phyloP scores from a whole-genome alignment of 805 yeast genomes.

The Metschnikowia anglica region DNA sequence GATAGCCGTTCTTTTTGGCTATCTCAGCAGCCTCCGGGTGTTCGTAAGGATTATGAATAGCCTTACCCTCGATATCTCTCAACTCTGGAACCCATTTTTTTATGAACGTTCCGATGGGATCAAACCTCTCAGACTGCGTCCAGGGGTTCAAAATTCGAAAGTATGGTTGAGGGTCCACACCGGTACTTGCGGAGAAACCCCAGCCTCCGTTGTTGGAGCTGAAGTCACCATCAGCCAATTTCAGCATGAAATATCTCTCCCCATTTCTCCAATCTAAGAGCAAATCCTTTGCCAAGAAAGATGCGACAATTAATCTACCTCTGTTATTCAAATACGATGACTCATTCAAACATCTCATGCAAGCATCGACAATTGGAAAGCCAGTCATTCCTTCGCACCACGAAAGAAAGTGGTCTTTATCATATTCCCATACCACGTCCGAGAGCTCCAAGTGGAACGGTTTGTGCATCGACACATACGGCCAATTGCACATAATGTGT shows the following conservation, averaged over 20 bases:
- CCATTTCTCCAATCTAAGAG: conserved; percentile 58
- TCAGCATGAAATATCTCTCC: conserved; percentile 48
- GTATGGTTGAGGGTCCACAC: conserved; percentile 57
- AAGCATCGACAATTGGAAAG: conserved; percentile 56
- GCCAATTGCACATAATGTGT: conserved; percentile 50
- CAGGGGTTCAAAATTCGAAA: conserved; percentile 55
- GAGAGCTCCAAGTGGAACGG: conserved; percentile 48
- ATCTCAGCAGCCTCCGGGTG: conserved; percentile 25
- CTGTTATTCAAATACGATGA: conserved; percentile 57
- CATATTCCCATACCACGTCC: conserved; percentile 45
- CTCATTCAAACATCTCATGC: conserved; percentile 51
- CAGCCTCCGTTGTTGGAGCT: conserved; percentile 59
- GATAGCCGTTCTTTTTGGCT: conserved; percentile 36
- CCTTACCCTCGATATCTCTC: conserved; percentile 27
- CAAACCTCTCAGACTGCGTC: conserved; percentile 49
- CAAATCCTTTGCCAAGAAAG: conserved; percentile 50
- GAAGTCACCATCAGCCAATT: conserved; percentile 52
- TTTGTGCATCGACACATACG: conserved; percentile 48
- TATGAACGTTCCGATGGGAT: conserved; percentile 47
- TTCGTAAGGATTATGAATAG: conserved; percentile 36
- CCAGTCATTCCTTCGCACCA: conserved; percentile 60
- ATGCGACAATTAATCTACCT: conserved; percentile 53
- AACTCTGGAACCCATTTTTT: conserved; percentile 52
- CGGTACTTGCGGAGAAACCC: conserved; percentile 54
- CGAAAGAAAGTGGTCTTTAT: conserved; percentile 38